Evolutionary conservation across 225 moss, liverwort and hornwort genomes (phyloP), one percentile per base, ranked within the genome.

Genomic region (Bryoerythrophyllum caledonicum): DNA sequence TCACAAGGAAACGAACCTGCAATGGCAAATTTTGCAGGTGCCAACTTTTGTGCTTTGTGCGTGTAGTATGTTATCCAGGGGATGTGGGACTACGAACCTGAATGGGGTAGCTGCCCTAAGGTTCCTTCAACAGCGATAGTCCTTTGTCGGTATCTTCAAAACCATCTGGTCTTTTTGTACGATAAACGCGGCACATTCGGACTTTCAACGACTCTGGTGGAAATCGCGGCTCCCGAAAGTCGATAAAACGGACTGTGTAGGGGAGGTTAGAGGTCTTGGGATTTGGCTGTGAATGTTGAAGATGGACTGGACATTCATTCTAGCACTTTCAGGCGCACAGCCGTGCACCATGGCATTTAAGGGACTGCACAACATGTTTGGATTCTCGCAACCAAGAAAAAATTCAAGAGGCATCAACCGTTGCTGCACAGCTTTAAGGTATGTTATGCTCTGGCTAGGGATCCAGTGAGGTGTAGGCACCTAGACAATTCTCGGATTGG

Each of bases 41-140:
- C 76, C 55, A 68, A 70, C 76, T 79, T 59, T 73, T 67, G 67
- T 85, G 73, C 85, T 75, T 70, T 70, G 30, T 73, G 68, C 69
- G 74, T 74, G 51, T 74, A 79, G 49, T 77, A 59, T 72, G 32
- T 57, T 32, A 53, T 66, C 35, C 51, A 41, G 35, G 41, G 30
- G 60, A 35, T 38, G 38, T 46, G 72, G 23, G 60, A 66, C 52
- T 65, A 63, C 28, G 6, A 69, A 57, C 30, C 52, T 79, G 76
- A 60, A 52, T 58, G 64, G 64, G 56, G 61, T 28, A 61, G 24
- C 60, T 25, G 61, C 74, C 38, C 63, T 21, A 16, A 63, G 54
- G 38, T 69, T 57, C 40, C 68, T 27, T 21, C 71, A 59, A 63
- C 14, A n/a, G 30, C 23, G 60, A 49, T 51, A 27, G 3, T 56